Evolutionary conservation across 306 rosid genomes (phyloP).

Genomic region (Medicago arabica): DNA sequence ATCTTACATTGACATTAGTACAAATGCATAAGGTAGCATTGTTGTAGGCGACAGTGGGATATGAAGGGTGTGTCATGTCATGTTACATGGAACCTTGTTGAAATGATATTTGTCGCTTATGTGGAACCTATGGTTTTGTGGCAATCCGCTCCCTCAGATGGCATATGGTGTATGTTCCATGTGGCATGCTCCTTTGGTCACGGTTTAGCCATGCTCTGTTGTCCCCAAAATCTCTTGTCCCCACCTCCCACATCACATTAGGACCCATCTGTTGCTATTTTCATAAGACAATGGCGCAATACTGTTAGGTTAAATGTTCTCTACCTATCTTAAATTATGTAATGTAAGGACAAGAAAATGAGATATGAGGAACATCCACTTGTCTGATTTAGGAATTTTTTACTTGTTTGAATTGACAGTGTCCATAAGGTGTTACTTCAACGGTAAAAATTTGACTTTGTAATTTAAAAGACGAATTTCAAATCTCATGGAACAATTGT

Average conservation of each 20-base stretch:
- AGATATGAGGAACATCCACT: neutral
- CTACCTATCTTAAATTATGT: conserved; percentile 2
- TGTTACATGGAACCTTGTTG: conserved; percentile 31
- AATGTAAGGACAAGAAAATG: neutral
- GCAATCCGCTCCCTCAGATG: neutral
- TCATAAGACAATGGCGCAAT: conserved; percentile 20
- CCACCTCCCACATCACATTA: conserved; percentile 53
- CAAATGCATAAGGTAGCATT: too few relatives aligned
- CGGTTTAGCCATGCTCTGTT: conserved; percentile 70
- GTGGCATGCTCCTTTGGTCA: conserved; percentile 52
- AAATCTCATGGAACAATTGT: too few relatives aligned
- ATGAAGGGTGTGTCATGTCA: conserved; percentile 22
- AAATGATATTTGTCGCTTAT: conserved; percentile 31
- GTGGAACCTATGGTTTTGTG: conserved; percentile 22
- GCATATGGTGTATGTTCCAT: conserved; percentile 59
- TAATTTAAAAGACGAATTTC: too few relatives aligned
- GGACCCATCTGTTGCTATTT: conserved; percentile 46
- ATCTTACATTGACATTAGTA: too few relatives aligned
- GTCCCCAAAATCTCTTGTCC: conserved; percentile 54
- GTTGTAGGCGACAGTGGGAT: conserved; percentile 26
- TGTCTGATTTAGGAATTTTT: neutral
- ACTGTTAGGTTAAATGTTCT: conserved; percentile 12
- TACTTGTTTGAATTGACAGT: too few relatives aligned
- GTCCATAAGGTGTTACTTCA: too few relatives aligned
- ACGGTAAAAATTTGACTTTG: too few relatives aligned